Percentiles rank a stretch among this genome's conserved stretches.
Evolutionary conservation across 768 basidiomycete genomes (phyloP).

Genomic region (Paxillus involutus): DNA sequence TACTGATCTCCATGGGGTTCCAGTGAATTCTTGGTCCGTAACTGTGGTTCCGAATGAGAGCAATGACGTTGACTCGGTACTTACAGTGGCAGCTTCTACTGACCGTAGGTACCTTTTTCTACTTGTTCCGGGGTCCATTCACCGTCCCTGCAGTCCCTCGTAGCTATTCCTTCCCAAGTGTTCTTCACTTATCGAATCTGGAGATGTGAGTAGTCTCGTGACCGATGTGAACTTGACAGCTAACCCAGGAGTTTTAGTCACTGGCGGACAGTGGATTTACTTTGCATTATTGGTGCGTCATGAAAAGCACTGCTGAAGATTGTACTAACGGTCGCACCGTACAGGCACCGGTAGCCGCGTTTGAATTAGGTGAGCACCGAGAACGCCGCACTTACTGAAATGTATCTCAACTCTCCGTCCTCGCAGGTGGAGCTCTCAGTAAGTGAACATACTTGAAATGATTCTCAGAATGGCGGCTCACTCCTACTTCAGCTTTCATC

Average conservation of each 20-base stretch:
- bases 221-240: no score
- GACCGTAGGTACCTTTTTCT: no score
- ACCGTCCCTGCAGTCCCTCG: no score
- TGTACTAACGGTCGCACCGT: neutral
- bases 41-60: neutral
- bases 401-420: neutral
- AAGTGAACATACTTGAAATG: neutral
- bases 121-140: no score
- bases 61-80: no score
- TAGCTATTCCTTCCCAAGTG: no score
- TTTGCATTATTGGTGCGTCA: constrained; percentile 6
- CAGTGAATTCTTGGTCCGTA: constrained; percentile 8
- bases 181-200: no score
- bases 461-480: neutral
- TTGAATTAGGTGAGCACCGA: constrained; percentile 5
- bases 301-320: neutral
- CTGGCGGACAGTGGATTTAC: neutral
- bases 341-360: constrained; percentile 1
- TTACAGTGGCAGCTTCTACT: no score
- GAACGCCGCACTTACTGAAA: neutral
- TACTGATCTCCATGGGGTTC: neutral
- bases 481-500: constrained; percentile 2
- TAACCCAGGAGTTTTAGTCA: neutral
- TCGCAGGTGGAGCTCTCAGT: constrained; percentile 6
- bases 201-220: no score